Conservation (phyloP, 2,329 filamentous ascomycete genomes). For the Fulvia fulva region DNA sequence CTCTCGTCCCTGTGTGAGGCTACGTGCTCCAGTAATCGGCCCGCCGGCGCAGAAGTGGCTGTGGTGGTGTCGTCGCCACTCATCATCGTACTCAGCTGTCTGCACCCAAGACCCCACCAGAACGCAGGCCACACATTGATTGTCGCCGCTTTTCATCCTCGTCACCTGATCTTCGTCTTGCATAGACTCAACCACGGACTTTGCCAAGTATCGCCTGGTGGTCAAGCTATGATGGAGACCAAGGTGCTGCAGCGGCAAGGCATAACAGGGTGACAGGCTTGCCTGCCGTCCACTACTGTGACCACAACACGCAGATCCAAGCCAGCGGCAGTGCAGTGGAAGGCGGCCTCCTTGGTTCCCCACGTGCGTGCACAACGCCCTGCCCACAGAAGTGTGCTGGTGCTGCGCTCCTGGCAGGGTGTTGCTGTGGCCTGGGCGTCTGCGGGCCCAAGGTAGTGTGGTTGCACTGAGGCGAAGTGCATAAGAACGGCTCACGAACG, state of each 20-base stretch:
- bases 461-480: constrained; percentile 8
- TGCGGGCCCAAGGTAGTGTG: constrained; percentile 1
- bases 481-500: constrained; percentile 7
- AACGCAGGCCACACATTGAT: too few relatives aligned
- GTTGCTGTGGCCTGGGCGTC: background rate
- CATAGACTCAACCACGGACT: constrained; percentile 1
- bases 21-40: background rate
- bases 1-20: background rate
- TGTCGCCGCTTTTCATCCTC: too few relatives aligned
- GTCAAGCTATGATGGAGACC: background rate
- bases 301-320: constrained; percentile 6
- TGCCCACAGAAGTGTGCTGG: constrained; percentile 2
- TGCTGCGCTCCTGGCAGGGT: background rate
- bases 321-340: constrained; percentile 9
- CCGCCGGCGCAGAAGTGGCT: background rate
- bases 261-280: background rate
- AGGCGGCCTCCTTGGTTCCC: constrained; percentile 1
- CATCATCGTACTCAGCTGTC: background rate
- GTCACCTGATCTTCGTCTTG: constrained; percentile 14
- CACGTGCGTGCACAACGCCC: constrained; percentile 7
- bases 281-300: background rate
- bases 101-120: background rate
- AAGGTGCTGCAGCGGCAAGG: background rate
- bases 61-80: background rate
- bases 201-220: background rate